Conservation (phyloP, 2,329 filamentous ascomycete genomes). For the Colletotrichum trifolii region DNA sequence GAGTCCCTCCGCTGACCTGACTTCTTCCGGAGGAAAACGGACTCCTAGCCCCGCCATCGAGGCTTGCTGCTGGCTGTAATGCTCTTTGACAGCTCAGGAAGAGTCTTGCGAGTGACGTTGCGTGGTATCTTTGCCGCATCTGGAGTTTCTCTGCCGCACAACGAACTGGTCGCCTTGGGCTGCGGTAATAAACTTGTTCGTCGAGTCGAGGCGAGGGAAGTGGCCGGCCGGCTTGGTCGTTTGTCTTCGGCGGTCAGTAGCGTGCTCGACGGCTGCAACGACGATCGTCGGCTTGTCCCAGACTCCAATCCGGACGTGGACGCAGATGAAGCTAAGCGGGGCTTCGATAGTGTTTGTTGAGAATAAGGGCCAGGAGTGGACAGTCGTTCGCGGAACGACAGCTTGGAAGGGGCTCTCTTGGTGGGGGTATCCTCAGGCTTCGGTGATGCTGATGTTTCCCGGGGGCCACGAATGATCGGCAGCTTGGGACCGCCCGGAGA, state of each 20-base stretch:
- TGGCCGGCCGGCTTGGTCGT: slow-evolving; percentile 60
- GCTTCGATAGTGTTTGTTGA: slow-evolving; percentile 57
- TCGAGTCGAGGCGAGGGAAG: slow-evolving; percentile 64
- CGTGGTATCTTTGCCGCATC: slow-evolving; percentile 58
- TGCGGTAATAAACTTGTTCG: slow-evolving; percentile 67
- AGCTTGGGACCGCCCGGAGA: slow-evolving; percentile 55
- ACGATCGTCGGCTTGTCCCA: slow-evolving; percentile 59
- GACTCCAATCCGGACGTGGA: slow-evolving; percentile 54
- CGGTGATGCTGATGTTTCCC: slow-evolving; percentile 61
- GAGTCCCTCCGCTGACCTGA: slow-evolving; percentile 2
- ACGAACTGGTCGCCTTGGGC: slow-evolving; percentile 48
- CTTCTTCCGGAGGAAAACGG: not conserved
- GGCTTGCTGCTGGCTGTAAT: slow-evolving; percentile 54
- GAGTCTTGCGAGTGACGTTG: slow-evolving; percentile 55
- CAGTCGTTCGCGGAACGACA: slow-evolving; percentile 66
- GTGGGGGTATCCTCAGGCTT: slow-evolving; percentile 58
- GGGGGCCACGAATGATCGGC: slow-evolving; percentile 61
- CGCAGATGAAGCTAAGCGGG: slow-evolving; percentile 55
- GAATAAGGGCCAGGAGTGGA: slow-evolving; percentile 60
- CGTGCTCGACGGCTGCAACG: slow-evolving; percentile 60
- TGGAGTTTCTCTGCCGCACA: slow-evolving; percentile 60
- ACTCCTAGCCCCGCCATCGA: slow-evolving; percentile 57
- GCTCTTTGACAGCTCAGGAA: slow-evolving; percentile 41
- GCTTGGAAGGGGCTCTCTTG: slow-evolving; percentile 54
- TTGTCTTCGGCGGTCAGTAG: slow-evolving; percentile 44